A percentile compares a stretch with the other conserved stretches of the same genome.
These are phyloP conservation scores for Acmispon strigosus DNA, from an alignment of 306 rosid genomes.

Conservation along the genomic window DNA sequence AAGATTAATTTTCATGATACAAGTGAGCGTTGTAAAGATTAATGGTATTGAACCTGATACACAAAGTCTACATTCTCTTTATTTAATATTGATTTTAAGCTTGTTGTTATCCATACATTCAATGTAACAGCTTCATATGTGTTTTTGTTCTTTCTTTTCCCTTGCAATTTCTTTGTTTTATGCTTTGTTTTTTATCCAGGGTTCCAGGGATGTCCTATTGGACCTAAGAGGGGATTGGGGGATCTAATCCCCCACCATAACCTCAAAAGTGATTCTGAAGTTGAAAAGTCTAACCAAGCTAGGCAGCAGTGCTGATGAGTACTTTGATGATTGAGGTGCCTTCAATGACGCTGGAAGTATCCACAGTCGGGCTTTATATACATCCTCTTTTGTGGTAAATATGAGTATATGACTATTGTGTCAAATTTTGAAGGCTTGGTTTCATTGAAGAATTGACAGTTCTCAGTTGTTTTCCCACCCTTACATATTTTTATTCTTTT, in stretches of 20 bases:
- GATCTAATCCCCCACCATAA: neutral
- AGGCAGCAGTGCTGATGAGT: constrained; percentile 43
- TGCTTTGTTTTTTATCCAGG: constrained; percentile 14
- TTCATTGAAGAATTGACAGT: neutral
- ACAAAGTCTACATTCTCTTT: neutral
- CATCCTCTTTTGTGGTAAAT: neutral
- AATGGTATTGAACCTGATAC: neutral
- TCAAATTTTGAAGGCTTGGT: neutral
- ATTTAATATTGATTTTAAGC: neutral
- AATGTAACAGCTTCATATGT: constrained; percentile 35
- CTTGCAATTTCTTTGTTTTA: constrained; percentile 54
- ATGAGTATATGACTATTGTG: neutral
- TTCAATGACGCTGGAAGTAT: constrained; percentile 53
- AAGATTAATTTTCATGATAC: neutral
- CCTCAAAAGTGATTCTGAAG: constrained; percentile 37
- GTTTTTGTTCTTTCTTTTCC: constrained; percentile 59
- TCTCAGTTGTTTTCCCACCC: neutral
- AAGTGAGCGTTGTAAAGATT: neutral
- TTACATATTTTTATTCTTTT: neutral
- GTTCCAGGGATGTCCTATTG: neutral
- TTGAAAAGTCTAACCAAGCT: constrained; percentile 57
- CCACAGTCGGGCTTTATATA: neutral
- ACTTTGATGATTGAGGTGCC: constrained; percentile 36
- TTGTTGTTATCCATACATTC: neutral
- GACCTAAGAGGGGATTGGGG: neutral